phyloP scores from a whole-genome alignment of 2,329 filamentous ascomycete genomes.

The Fusarium oxysporum region DNA sequence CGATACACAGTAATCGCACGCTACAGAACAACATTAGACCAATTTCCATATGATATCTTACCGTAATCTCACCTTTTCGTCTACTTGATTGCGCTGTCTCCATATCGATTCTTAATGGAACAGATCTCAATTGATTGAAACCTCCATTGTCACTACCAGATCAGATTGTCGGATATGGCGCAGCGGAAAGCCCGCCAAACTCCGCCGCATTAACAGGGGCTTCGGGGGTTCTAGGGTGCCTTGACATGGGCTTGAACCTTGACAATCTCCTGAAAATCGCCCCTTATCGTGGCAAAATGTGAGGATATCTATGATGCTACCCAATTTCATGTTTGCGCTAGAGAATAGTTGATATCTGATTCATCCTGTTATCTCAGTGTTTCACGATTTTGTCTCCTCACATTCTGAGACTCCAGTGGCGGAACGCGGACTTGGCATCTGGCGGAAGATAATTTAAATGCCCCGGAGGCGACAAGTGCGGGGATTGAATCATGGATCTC shows the following conservation, averaged over 20 bases:
- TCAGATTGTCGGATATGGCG: constrained; percentile 12
- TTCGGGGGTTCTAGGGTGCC: neutral
- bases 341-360: neutral
- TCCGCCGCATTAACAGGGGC: neutral
- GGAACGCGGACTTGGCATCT: neutral
- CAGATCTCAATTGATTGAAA: neutral
- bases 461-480: constrained; percentile 1
- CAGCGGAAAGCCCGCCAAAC: constrained; percentile 6
- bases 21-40: neutral
- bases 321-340: neutral
- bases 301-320: neutral
- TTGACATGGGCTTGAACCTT: neutral
- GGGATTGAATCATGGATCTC: neutral
- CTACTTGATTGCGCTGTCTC: constrained; percentile 26
- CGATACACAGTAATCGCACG: constrained; percentile 54
- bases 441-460: constrained; percentile 13
- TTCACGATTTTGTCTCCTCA: neutral
- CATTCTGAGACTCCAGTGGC: neutral
- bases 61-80: constrained; percentile 27
- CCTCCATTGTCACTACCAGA: too few relatives aligned
- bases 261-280: constrained; percentile 15
- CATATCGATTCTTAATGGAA: constrained; percentile 6
- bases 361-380: neutral
- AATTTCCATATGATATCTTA: too few relatives aligned
- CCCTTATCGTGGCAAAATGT: constrained; percentile 13